Percentiles rank a stretch among this genome's conserved stretches.
Conservation (phyloP, 352 stramenopile genomes). For the Phytophthora sp. region DNA sequence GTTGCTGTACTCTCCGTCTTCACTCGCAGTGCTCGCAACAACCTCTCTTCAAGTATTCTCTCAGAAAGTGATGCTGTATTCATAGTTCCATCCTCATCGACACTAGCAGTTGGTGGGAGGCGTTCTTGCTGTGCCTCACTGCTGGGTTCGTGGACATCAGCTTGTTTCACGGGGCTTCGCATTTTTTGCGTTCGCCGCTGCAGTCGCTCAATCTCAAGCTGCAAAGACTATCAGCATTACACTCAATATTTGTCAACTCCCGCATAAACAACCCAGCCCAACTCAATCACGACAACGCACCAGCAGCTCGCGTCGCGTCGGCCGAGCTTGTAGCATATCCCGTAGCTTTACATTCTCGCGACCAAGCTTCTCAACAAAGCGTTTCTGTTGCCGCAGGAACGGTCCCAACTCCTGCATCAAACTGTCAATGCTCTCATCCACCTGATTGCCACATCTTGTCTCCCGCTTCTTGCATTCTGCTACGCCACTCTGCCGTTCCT, state of each 20-base stretch:
- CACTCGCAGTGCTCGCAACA: conserved; percentile 30
- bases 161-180: neutral
- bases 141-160: neutral
- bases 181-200: conserved; percentile 16
- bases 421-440: neutral
- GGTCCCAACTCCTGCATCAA: conserved; percentile 8
- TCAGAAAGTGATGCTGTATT: conserved; percentile 22
- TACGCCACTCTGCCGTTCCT: neutral
- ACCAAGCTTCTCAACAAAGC: conserved; percentile 24
- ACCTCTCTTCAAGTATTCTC: conserved; percentile 34
- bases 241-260: neutral
- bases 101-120: too few species aligned
- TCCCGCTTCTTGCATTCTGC: neutral
- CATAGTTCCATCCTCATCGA: neutral
- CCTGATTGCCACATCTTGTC: conserved; percentile 5
- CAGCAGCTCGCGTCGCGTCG: conserved; percentile 29
- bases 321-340: conserved; percentile 32
- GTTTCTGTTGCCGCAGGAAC: conserved; percentile 32
- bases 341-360: conserved; percentile 39
- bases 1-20: conserved; percentile 15
- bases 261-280: neutral
- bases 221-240: conserved; percentile 14
- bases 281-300: conserved; percentile 8
- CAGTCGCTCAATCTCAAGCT: conserved; percentile 37
- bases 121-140: neutral